These are phyloP conservation scores for Phytophthora fragariaefolia DNA, from an alignment of 352 stramenopile species.

Conservation along the genomic window DNA sequence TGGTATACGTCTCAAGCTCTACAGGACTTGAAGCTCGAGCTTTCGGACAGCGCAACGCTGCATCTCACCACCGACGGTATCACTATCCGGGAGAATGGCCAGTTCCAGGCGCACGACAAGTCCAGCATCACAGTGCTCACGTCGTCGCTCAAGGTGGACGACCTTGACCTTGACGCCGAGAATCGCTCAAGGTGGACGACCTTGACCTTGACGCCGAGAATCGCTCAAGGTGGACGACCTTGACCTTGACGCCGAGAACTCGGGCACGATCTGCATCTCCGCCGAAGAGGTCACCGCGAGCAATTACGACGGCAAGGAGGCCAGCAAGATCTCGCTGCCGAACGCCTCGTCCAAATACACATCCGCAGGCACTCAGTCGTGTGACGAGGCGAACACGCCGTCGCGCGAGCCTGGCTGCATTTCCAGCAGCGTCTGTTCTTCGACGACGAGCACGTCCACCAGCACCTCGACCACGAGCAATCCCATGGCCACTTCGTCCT, in stretches of 20 bases:
- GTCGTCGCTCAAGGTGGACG: conserved; percentile 21
- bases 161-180: conserved; percentile 34
- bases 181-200: conserved; percentile 21
- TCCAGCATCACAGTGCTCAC: conserved; percentile 32
- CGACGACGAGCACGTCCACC: conserved; percentile 8
- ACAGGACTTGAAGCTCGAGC: conserved; percentile 34
- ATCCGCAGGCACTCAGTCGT: conserved; percentile 19
- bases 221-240: conserved; percentile 24
- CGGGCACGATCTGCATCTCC: conserved; percentile 31
- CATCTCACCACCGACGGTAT: conserved; percentile 32
- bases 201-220: conserved; percentile 34
- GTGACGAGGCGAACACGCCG: conserved; percentile 21
- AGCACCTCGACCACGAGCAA: conserved; percentile 8
- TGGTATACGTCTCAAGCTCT: conserved; percentile 32
- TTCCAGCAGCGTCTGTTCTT: conserved; percentile 20
- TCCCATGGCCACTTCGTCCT: conserved; percentile 12
- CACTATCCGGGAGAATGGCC: conserved; percentile 27
- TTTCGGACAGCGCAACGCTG: conserved; percentile 30
- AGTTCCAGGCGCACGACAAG: conserved; percentile 32
- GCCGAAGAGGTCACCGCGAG: conserved; percentile 25
- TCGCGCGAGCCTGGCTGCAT: conserved; percentile 24
- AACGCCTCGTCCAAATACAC: conserved; percentile 39
- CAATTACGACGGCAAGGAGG: conserved; percentile 26
- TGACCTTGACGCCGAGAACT: conserved; percentile 31
- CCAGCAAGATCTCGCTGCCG: conserved; percentile 37